Evolutionary conservation across 805 yeast species (phyloP).

Genomic region (Starmerella bacillaris): DNA sequence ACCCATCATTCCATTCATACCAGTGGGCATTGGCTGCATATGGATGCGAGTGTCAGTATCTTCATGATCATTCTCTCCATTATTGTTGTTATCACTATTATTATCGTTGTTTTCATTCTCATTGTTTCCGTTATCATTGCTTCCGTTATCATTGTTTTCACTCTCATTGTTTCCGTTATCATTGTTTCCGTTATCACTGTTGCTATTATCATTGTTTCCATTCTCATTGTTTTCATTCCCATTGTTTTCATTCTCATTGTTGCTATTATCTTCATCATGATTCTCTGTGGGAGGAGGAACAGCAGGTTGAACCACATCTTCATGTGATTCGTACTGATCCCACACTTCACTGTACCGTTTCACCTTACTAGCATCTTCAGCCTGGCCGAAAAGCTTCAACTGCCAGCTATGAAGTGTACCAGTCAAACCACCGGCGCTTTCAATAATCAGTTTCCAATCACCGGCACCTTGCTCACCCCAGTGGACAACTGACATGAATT

Average conservation of each 20-base stretch:
- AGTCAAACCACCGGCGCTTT: conserved; percentile 23
- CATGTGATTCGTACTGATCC: conserved; percentile 15
- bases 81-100: neutral
- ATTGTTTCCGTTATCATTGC: neutral
- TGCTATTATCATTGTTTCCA: neutral
- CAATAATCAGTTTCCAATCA: conserved; percentile 58
- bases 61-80: neutral
- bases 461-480: conserved; percentile 83
- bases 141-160: neutral
- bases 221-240: neutral
- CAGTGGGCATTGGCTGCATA: neutral
- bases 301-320: conserved; percentile 6
- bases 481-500: conserved; percentile 92
- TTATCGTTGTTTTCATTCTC: neutral
- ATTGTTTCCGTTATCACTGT: neutral
- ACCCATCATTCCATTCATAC: neutral
- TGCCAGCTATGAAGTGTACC: conserved; percentile 48
- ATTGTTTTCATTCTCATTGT: neutral
- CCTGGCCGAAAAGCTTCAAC: conserved; percentile 66
- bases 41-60: neutral
- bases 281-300: too few relatives aligned
- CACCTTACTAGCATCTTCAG: conserved; percentile 45
- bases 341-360: conserved; percentile 28
- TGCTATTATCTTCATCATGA: neutral
- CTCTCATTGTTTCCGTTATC: neutral